Evolutionary conservation across 257 asterid genomes (phyloP), one percentile per base, ranked within the genome.

Genomic region (Solanum ossicruentum): DNA sequence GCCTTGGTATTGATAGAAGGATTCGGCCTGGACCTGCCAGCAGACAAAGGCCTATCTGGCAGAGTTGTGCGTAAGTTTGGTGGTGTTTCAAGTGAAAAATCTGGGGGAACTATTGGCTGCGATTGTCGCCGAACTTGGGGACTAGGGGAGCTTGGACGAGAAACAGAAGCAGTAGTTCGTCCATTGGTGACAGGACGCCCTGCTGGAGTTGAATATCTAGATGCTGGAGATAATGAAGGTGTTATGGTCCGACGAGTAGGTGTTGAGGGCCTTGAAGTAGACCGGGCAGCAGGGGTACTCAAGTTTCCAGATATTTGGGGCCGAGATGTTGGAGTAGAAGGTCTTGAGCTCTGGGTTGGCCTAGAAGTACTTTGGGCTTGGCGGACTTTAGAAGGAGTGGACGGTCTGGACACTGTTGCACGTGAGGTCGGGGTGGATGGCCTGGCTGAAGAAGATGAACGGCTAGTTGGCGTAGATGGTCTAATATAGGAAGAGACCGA

Each of bases 101-200:
- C 98, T 18, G 93, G 92, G 85, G 88, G 98, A 47, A 92, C 86
- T 8, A 94, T 90, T n/a, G 97, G 94, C 84, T 91, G 97, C 80
- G 96, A 91, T 69, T 96, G 75, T 39, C 95, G 87, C 66, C 95
- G 96, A 86, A 89, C 90, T 81, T 96, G 92, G 85, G 96, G 94
- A 78, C 94, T 91, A 52, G 99, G 99, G 90, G 99, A 97, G 93
- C 95, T 92, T 69, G 99, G 98, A 84, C 99, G 96, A 85, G 99
- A 95, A 86, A 90, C 88, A 61, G 99, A 87, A 80, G 90, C 80
- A 52, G 58, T 86, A 87, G 88, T 85, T 52, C 97, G 94, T 71
- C 92, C 94, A 86, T 89, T 93, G 55, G 92, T 89, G 84, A 90
- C 89, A 83, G 90, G 75, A 73, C 93, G 95, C 41, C 89, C 90